A percentile compares a stretch with the other conserved stretches of the same genome.
Conservation (phyloP, 2,329 filamentous ascomycete genomes). For the Didymosphaeria variabile region DNA sequence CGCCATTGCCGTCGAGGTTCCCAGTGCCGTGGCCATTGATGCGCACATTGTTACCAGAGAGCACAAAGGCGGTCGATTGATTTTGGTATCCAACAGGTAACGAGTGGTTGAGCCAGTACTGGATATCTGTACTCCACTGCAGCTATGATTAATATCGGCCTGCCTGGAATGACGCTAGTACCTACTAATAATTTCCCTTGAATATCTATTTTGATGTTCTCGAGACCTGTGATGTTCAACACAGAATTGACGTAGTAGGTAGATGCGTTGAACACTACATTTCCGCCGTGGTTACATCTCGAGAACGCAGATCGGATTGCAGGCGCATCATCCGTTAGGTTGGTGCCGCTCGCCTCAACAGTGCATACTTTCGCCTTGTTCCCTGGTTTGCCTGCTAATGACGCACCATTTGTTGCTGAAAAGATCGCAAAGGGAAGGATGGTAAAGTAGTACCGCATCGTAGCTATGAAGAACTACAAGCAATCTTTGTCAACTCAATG, state of each 20-base stretch:
- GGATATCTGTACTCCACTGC: constrained; percentile 23
- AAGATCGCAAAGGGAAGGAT: background rate
- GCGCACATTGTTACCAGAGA: constrained; percentile 61
- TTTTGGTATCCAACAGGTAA: constrained; percentile 28
- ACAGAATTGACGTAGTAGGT: constrained; percentile 37
- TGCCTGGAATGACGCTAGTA: background rate
- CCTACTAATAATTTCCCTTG: constrained; percentile 33
- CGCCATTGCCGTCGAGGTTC: constrained; percentile 67
- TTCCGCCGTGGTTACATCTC: constrained; percentile 31
- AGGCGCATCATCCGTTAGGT: constrained; percentile 35
- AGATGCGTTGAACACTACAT: constrained; percentile 30
- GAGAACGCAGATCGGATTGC: constrained; percentile 38
- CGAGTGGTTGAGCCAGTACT: constrained; percentile 29
- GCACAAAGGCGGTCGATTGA: constrained; percentile 26
- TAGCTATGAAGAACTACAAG: background rate
- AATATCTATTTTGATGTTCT: constrained; percentile 38
- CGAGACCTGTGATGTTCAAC: constrained; percentile 33
- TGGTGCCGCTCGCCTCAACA: constrained; percentile 27
- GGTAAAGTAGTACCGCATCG: background rate
- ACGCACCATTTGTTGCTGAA: background rate
- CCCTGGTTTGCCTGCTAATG: background rate
- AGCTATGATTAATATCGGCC: background rate
- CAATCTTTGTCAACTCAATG: background rate
- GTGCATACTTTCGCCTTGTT: constrained; percentile 23
- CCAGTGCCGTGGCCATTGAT: constrained; percentile 60